Percentiles rank a stretch among this genome's conserved stretches.
Conservation (phyloP, 192 early-diverging fungal species). For the Gaertneriomyces sp. region DNA sequence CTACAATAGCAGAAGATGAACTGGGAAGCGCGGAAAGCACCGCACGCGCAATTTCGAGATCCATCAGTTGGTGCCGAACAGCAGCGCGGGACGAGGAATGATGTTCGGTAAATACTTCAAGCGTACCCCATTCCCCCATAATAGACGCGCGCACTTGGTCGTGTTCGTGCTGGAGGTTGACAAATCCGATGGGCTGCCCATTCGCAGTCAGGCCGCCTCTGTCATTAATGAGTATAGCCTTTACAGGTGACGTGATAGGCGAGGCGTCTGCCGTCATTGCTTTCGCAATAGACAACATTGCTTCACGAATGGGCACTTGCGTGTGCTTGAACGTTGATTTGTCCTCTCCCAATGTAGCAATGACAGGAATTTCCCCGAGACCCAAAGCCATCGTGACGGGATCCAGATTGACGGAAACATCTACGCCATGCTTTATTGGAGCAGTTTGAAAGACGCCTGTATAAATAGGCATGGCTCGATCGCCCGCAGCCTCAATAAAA, state of each 20-base stretch:
- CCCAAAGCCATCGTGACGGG: slow-evolving; percentile 60
- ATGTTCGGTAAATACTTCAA: slow-evolving; percentile 18
- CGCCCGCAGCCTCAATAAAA: slow-evolving; percentile 70
- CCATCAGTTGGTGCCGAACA: slow-evolving; percentile 22
- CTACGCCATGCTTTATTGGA: slow-evolving; percentile 31
- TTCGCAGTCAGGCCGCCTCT: slow-evolving; percentile 61
- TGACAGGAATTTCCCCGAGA: slow-evolving; percentile 61
- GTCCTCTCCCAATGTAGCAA: slow-evolving; percentile 49
- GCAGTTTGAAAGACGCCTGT: slow-evolving; percentile 46
- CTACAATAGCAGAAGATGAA: slow-evolving; percentile 72
- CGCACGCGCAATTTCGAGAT: slow-evolving; percentile 60
- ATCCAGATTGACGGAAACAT: slow-evolving; percentile 18
- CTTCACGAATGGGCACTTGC: slow-evolving; percentile 41
- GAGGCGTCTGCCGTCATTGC: slow-evolving; percentile 13
- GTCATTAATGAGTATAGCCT: slow-evolving; percentile 67
- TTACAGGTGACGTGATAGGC: slow-evolving; percentile 43
- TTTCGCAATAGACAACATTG: slow-evolving; percentile 48
- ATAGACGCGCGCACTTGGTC: slow-evolving; percentile 42
- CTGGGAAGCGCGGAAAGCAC: slow-evolving; percentile 66
- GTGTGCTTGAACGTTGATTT: slow-evolving; percentile 6
- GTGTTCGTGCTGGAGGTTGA: slow-evolving; percentile 82
- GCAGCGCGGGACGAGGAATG: background rate
- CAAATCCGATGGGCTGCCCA: slow-evolving; percentile 61
- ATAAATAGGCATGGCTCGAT: slow-evolving; percentile 65
- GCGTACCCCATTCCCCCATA: slow-evolving; percentile 10